Percentiles rank a stretch among this genome's conserved stretches.
phyloP scores from a whole-genome alignment of 2,329 filamentous ascomycete genomes.

The Arthrobotrys pseudoclavata region DNA sequence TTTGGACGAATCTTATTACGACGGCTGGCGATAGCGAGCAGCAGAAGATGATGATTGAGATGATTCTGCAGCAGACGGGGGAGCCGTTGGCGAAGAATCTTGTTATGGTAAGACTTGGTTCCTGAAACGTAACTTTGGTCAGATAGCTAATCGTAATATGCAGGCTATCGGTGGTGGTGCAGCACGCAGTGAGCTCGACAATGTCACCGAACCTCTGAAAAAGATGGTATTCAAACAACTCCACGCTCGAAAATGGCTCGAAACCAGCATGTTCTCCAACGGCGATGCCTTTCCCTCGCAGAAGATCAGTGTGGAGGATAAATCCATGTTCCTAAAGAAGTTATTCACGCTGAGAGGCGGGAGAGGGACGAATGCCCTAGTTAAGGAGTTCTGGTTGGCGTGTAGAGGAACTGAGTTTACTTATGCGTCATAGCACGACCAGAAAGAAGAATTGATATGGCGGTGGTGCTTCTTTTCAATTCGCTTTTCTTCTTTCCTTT shows the following conservation, averaged over 20 bases:
- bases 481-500: neutral
- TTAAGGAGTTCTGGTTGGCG: conserved; percentile 80
- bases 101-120: conserved; percentile 57
- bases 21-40: conserved; percentile 69
- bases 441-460: neutral
- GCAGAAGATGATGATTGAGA: conserved; percentile 66
- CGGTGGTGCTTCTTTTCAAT: neutral
- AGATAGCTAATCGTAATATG: neutral
- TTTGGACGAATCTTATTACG: conserved; percentile 74
- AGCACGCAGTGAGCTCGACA: conserved; percentile 79
- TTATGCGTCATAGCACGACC: conserved; percentile 61
- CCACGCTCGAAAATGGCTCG: conserved; percentile 74
- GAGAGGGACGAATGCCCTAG: conserved; percentile 75
- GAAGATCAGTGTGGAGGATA: conserved; percentile 74
- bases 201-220: conserved; percentile 78
- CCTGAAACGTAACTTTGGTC: neutral
- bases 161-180: conserved; percentile 77
- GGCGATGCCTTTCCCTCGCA: conserved; percentile 72
- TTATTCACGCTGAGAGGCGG: conserved; percentile 76
- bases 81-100: conserved; percentile 63
- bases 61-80: conserved; percentile 63
- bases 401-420: conserved; percentile 70
- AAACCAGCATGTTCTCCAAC: conserved; percentile 71
- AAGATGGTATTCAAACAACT: conserved; percentile 74
- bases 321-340: conserved; percentile 76